Percentiles rank a stretch among this genome's conserved stretches.
phyloP scores from a whole-genome alignment of 2,329 filamentous ascomycete species.

The Xylariales sp. region DNA sequence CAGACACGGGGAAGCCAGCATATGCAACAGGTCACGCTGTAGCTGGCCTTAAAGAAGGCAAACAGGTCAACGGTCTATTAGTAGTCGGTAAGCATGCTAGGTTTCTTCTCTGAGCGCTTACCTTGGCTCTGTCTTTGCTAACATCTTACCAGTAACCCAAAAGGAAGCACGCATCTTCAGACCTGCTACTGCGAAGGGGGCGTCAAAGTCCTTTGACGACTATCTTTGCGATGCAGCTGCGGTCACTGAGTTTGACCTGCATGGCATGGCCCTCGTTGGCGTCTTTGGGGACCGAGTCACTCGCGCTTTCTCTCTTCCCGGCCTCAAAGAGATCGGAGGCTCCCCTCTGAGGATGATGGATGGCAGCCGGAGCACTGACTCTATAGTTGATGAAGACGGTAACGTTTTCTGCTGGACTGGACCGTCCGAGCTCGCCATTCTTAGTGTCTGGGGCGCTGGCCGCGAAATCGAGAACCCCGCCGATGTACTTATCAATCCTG shows the following conservation, averaged over 20 bases:
- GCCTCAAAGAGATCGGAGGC: constrained; percentile 75
- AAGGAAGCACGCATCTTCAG: constrained; percentile 85
- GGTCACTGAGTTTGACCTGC: constrained; percentile 68
- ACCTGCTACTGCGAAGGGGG: constrained; percentile 81
- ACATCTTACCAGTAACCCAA: constrained; percentile 45
- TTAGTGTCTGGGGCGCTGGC: constrained; percentile 82
- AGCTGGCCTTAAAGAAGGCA: constrained; percentile 68
- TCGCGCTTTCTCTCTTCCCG: constrained; percentile 82
- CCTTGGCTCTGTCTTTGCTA: constrained; percentile 17
- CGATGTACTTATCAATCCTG: constrained; percentile 77
- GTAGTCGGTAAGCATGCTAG: constrained; percentile 70
- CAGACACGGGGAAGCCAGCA: constrained; percentile 71
- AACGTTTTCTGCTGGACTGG: constrained; percentile 86
- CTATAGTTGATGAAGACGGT: constrained; percentile 70
- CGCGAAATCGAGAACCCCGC: constrained; percentile 54
- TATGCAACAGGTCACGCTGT: constrained; percentile 71
- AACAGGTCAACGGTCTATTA: constrained; percentile 73
- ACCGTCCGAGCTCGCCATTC: constrained; percentile 75
- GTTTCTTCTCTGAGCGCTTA: constrained; percentile 8
- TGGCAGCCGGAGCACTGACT: constrained; percentile 62
- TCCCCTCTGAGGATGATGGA: constrained; percentile 68
- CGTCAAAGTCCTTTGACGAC: constrained; percentile 83
- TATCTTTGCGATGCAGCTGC: constrained; percentile 75
- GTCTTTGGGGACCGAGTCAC: constrained; percentile 79
- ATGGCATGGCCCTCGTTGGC: constrained; percentile 74